A percentile compares a stretch with the other conserved stretches of the same genome.
phyloP scores from a whole-genome alignment of 1,284 basidiomycete genomes.

The Porodaedalea pini region DNA sequence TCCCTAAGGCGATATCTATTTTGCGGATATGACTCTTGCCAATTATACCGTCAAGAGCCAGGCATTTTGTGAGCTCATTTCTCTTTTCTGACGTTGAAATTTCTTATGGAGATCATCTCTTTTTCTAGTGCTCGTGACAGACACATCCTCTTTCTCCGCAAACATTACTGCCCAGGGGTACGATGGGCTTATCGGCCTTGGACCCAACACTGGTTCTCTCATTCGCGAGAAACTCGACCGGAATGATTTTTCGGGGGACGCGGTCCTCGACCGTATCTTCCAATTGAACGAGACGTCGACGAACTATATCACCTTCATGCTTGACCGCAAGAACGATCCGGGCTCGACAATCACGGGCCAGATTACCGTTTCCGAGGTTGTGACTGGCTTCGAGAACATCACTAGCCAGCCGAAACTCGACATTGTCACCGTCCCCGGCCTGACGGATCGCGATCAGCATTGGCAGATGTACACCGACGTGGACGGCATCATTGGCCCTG shows the following conservation, averaged over 20 bases:
- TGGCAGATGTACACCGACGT: slow-evolving; percentile 72
- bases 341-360: slow-evolving; percentile 42
- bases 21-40: slow-evolving; percentile 53
- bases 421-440: slow-evolving; percentile 58
- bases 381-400: slow-evolving; percentile 59
- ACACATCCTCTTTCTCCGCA: slow-evolving; percentile 63
- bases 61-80: slow-evolving; percentile 58
- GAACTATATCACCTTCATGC: slow-evolving; percentile 68
- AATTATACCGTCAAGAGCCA: slow-evolving; percentile 58
- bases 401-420: slow-evolving; percentile 57
- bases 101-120: background rate
- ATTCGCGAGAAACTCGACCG: slow-evolving; percentile 52
- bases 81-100: background rate
- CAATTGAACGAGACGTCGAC: slow-evolving; percentile 46
- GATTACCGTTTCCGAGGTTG: slow-evolving; percentile 53
- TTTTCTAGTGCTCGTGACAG: slow-evolving; percentile 54
- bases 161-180: slow-evolving; percentile 60
- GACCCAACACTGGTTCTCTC: slow-evolving; percentile 66
- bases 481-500: slow-evolving; percentile 64
- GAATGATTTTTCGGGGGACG: slow-evolving; percentile 45
- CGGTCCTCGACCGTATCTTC: slow-evolving; percentile 59
- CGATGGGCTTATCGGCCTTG: slow-evolving; percentile 69
- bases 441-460: slow-evolving; percentile 62
- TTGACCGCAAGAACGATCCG: slow-evolving; percentile 57
- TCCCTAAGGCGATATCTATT: slow-evolving; percentile 56